These are phyloP conservation scores for Plasmodium chabaudi DNA, from an alignment of 169 alveolate species.

Conservation along the genomic window DNA sequence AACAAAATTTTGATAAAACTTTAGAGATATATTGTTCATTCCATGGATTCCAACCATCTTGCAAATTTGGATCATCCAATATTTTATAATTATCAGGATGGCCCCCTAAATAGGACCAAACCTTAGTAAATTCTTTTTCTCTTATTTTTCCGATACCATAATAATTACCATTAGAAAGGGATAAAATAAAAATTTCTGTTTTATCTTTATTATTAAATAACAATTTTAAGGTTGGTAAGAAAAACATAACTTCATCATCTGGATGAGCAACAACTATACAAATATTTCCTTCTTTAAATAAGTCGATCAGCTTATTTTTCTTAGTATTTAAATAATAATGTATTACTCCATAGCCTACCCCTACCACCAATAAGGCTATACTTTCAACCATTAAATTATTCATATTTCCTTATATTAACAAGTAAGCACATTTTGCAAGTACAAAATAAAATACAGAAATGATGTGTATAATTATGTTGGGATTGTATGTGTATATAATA, in stretches of 20 bases:
- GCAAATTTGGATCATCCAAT: slow-evolving; percentile 8
- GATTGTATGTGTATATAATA: too few relatives aligned
- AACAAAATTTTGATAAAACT: slow-evolving; percentile 28
- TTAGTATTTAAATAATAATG: slow-evolving; percentile 8
- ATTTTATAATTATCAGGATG: slow-evolving; percentile 30
- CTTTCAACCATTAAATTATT: background rate
- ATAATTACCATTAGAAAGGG: slow-evolving; percentile 75
- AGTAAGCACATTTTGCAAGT: background rate
- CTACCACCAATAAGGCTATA: background rate
- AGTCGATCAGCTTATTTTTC: slow-evolving; percentile 11
- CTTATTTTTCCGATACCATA: slow-evolving; percentile 78
- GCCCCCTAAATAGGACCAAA: slow-evolving; percentile 78
- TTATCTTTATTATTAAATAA: slow-evolving; percentile 74
- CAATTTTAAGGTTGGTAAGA: slow-evolving; percentile 88
- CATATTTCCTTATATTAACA: background rate
- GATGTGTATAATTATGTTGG: too few relatives aligned
- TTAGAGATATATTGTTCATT: slow-evolving; percentile 23
- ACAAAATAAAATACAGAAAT: background rate
- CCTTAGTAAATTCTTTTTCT: slow-evolving; percentile 65
- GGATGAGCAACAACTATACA: slow-evolving; percentile 92
- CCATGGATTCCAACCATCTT: slow-evolving; percentile 51
- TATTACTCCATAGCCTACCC: background rate
- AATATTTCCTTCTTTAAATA: slow-evolving; percentile 13
- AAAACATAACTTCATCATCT: slow-evolving; percentile 95
- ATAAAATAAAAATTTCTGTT: slow-evolving; percentile 55